A percentile compares a stretch with the other conserved stretches of the same genome.
Evolutionary conservation across 176 grass and related monocot species (phyloP).

Genomic region (Triticum monococcum): DNA sequence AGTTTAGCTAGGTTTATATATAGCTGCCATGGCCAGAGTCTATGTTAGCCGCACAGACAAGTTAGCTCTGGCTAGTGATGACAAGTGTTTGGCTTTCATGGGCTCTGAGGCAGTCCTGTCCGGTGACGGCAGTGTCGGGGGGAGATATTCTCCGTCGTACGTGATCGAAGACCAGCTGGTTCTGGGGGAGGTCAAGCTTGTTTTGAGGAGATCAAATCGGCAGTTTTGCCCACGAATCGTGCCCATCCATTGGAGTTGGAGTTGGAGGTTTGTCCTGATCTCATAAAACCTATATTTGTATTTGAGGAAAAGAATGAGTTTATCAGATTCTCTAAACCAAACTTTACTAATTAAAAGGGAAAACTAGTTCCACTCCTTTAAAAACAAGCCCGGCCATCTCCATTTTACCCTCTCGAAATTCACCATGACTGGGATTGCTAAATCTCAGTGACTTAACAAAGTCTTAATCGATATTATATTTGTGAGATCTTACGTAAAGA

Average conservation of each 20-base stretch:
- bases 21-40: background rate
- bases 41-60: background rate
- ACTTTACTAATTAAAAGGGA: no score
- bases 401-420: no score
- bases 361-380: no score
- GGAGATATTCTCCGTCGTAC: no score
- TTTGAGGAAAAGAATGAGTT: no score
- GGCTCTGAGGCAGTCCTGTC: background rate
- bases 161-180: background rate
- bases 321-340: no score
- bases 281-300: no score
- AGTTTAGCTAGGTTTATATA: conserved; percentile 5
- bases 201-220: conserved; percentile 21
- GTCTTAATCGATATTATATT: no score
- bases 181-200: conserved; percentile 14
- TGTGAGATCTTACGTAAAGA: no score
- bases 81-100: conserved; percentile 28
- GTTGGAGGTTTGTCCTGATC: background rate
- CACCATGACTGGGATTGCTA: no score
- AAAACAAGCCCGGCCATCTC: no score
- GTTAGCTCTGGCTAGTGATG: conserved; percentile 17
- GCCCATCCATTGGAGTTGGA: background rate
- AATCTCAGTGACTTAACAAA: no score
- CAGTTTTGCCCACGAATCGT: background rate
- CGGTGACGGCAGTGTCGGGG: background rate